A percentile compares a stretch with the other conserved stretches of the same genome.
Evolutionary conservation across 495 filamentous ascomycete species (phyloP).

Genomic region (Penicillium crystallinum): DNA sequence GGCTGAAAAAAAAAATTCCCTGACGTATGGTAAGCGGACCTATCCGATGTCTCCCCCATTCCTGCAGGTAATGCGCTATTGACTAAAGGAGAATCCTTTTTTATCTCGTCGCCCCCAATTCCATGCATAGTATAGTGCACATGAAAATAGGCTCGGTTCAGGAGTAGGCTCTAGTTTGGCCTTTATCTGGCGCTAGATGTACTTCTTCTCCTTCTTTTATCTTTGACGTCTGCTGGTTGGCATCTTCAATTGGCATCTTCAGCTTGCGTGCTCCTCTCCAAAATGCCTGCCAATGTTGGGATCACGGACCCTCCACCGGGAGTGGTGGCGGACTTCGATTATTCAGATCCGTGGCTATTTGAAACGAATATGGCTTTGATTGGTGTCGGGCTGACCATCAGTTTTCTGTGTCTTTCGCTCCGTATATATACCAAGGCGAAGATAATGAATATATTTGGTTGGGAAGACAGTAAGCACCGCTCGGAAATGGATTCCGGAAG

Average conservation of each 20-base stretch:
- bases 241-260: not conserved
- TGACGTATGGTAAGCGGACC: not conserved
- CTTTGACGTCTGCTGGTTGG: not conserved
- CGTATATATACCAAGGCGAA: conserved; percentile 19
- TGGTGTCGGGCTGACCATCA: conserved; percentile 11
- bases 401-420: conserved; percentile 10
- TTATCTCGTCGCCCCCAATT: not conserved
- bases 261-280: not conserved
- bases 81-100: not conserved
- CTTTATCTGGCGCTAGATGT: not conserved
- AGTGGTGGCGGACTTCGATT: conserved; percentile 14
- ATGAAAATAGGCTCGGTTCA: not conserved
- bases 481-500: not conserved
- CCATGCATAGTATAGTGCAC: not conserved
- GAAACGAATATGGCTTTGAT: conserved; percentile 8
- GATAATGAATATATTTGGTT: conserved; percentile 20
- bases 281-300: not conserved
- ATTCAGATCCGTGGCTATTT: conserved; percentile 16
- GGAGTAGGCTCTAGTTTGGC: not conserved
- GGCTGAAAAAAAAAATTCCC: not conserved
- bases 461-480: conserved; percentile 23
- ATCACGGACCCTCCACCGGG: conserved; percentile 10
- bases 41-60: not conserved
- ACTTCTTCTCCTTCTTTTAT: not conserved
- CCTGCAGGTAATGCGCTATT: not conserved